phyloP scores from a whole-genome alignment of 805 yeast genomes.

The Cyberlindnera xishuangbannaensis region DNA sequence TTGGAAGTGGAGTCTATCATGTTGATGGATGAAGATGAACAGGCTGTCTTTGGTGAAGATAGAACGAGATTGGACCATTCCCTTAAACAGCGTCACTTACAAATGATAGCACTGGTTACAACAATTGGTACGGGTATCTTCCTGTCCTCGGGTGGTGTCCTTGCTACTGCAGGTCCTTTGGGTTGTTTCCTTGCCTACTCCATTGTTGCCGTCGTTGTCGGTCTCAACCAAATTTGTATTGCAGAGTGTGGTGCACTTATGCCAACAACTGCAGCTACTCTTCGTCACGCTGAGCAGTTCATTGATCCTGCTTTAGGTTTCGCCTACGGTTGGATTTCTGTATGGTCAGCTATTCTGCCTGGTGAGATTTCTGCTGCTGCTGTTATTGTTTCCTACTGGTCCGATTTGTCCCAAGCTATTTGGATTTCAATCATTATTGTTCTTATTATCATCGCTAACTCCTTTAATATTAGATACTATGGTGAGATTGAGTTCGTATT shows the following conservation, averaged over 20 bases:
- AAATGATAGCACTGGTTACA: slow-evolving; percentile 44
- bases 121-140: slow-evolving; percentile 41
- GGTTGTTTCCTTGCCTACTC: slow-evolving; percentile 32
- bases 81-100: slow-evolving; percentile 32
- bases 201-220: slow-evolving; percentile 32
- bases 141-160: slow-evolving; percentile 34
- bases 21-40: slow-evolving; percentile 8
- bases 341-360: slow-evolving; percentile 38
- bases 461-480: slow-evolving; percentile 34
- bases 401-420: slow-evolving; percentile 37
- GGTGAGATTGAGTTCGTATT: slow-evolving; percentile 58
- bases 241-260: slow-evolving; percentile 34
- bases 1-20: slow-evolving; percentile 11
- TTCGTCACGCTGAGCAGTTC: slow-evolving; percentile 33
- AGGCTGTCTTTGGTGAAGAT: slow-evolving; percentile 16
- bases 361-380: slow-evolving; percentile 42
- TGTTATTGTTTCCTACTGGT: slow-evolving; percentile 42
- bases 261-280: slow-evolving; percentile 33
- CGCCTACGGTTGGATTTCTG: slow-evolving; percentile 39
- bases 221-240: slow-evolving; percentile 35
- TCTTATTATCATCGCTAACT: slow-evolving; percentile 30
- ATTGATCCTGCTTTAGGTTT: slow-evolving; percentile 42
- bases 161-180: slow-evolving; percentile 31
- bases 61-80: slow-evolving; percentile 12
- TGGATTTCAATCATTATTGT: slow-evolving; percentile 40